Base-by-base conservation (phyloP, 1,139 yeast genomes). In the Pichia sp. region DNA sequence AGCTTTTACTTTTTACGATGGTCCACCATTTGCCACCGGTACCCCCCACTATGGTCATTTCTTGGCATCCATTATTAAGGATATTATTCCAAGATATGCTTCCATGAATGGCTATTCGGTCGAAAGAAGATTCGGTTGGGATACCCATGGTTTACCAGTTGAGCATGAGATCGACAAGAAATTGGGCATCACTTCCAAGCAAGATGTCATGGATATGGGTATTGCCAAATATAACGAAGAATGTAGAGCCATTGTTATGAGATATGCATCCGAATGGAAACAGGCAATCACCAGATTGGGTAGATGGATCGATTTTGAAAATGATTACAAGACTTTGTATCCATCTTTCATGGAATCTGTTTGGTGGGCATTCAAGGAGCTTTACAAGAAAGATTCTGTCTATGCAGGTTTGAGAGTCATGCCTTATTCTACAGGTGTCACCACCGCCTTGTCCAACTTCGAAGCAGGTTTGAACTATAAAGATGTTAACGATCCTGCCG, bases 1-100 rank as follows among this genome's bases (percentile, higher is more conserved):
- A 44, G 87, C 85, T 55, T 93, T 92, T 72, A 83, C 97, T 48
- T 93, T 93, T 71, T 95, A 89, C 69, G 99, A 93, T 73, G 99
- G 99, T 38, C 99, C 99, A 12, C 99, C 99, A 63, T 93, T 93
- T 73, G 99, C 99, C 56, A 93, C 99, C 5, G 98, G 99, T 69
- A 89, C 97, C 43, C 99, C 99, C 49, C 99, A 93, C 71, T 95
- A 93, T 71, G 99, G 99, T 59, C 99, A 93, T 70, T 86, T 93
- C 68, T 78, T 95, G 71, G 95, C 98, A 3, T 92, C 98, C 44
- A 93, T 99, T 56, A 89, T 91, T 65, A 93, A 92, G 78, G 99
- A 93, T 75, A 89, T 93, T 63, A 92, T 93, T 57, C 99, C 99
- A 55, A 84, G 99, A 71, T 93, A 91, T 70, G 98, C 99, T 55